Base-by-base conservation (phyloP, 2,329 filamentous ascomycete genomes). In the Botrytis aclada region DNA sequence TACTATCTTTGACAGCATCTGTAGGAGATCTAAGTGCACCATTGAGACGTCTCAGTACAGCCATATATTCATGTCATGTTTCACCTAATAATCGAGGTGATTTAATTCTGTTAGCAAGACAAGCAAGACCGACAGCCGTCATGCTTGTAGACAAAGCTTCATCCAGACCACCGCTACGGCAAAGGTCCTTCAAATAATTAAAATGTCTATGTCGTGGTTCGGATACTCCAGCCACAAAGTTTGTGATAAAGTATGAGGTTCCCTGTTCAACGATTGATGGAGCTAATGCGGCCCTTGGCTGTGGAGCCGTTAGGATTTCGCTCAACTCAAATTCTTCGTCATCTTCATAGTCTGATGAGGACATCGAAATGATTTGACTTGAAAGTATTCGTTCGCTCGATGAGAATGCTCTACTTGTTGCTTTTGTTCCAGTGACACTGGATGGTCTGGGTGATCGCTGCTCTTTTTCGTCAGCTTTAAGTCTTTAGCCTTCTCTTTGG, bases 81-180 rank as follows among this genome's bases (percentile, higher is more conserved):
- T 82, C 83, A 6, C 82, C 81, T 80, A 87, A 83, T 9, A 85
- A 81, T n/a, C 83, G 80, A 3, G 78, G 75, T 29, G 74, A 73
- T 54, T 74, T 71, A 4, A 45, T 70, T 10, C 51, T 80, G 74
- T 85, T 84, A 25, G 86, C 84, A 39, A 87, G 79, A 32, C 84
- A 84, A 54, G 85, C 83, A 37, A 88, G 81, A 32, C 86, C 86
- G 8, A 87, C 85, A 25, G 86, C 86, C 1, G 84, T 84, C 81
- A 87, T 86, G 77, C 74, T 74, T 16, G 73, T 47, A 37, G 61
- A 65, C 18, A 73, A 64, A 41, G 65, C 70, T 29, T 72, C 71
- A 39, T 75, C 71, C 22, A 74, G 20, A 8, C 45, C 66, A 34
- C 63, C 61, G 22, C 47, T 60, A 45, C 54, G 69, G 43, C 71